Base-by-base conservation (phyloP, 371 early-diverging fungal genomes). In the Racocetra persica region DNA sequence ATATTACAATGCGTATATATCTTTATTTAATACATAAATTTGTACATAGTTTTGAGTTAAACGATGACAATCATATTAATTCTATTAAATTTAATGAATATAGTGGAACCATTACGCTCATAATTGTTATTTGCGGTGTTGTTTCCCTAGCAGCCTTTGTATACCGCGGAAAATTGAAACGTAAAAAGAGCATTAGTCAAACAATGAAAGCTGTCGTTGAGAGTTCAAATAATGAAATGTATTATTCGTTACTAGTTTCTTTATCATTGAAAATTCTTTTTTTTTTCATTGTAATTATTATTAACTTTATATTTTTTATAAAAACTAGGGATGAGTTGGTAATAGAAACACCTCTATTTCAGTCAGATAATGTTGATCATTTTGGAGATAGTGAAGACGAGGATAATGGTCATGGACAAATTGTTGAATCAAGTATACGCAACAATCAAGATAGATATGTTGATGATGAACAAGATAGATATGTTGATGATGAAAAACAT, bases 321-420 rank as follows among this genome's bases (percentile, higher is more conserved):
- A 16, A 45, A 6, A 38, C 16, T 41, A 79, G 80, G 80, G 71
- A 79, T 5, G 80, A 79, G 24, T n/a, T 79, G 3, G 80, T 71
- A 18, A 79, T 71, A 49, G 80, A 79, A 55, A 41, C 71, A 18
- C 70, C 80, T 22, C 13, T 51, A 51, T 65, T 70, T 16, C 52
- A 59, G 24, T 45, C 60, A 79, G 80, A 71, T n/a, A 71, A 79
- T 22, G 59, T 70, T 18, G 80, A 79, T 70, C 71, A 79, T 51
- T 79, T 79, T 70, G 80, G 80, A 16, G 80, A 79, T 28, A 79
- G 80, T 79, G 80, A 79, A 26, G 38, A 52, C 5, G 80, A 79
- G 26, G 77, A 77, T 65, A 65, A 77, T 51, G 10, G 49, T 49
- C 49, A 49, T 49, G 49, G 49, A 13, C 49, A 49, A 13, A 13